Conservation (phyloP, 192 early-diverging fungal species). For the Mortierella antarctica region DNA sequence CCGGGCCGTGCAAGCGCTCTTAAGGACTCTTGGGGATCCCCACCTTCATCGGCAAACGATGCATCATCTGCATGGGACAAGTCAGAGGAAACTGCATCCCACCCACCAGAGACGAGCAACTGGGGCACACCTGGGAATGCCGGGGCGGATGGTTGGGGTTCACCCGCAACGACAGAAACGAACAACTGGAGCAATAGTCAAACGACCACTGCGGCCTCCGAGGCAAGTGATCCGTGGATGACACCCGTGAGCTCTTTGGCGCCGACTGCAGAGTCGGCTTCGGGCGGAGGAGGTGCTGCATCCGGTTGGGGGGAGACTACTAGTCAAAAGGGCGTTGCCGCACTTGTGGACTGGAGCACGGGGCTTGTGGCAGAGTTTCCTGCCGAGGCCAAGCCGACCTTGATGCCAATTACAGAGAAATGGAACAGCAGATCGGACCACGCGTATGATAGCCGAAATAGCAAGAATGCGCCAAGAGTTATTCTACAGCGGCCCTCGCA, state of each 20-base stretch:
- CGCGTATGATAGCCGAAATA: background rate
- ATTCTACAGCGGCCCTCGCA: background rate
- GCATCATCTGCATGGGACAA: too few relatives aligned
- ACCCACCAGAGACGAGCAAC: too few relatives aligned
- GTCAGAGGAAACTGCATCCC: too few relatives aligned
- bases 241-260: background rate
- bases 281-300: background rate
- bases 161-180: too few relatives aligned
- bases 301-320: constrained; percentile 1
- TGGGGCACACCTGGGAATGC: too few relatives aligned
- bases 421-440: constrained; percentile 7
- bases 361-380: constrained; percentile 30
- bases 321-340: constrained; percentile 5
- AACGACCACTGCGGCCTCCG: too few relatives aligned
- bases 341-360: constrained; percentile 34
- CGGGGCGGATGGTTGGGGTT: too few relatives aligned
- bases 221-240: background rate
- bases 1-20: too few relatives aligned
- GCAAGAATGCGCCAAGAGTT: background rate
- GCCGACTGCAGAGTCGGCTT: background rate
- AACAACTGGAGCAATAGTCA: too few relatives aligned
- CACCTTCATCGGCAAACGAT: too few relatives aligned
- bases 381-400: constrained; percentile 22
- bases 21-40: too few relatives aligned
- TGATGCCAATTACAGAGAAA: constrained; percentile 9